A percentile compares a stretch with the other conserved stretches of the same genome.
Evolutionary conservation across 805 yeast species (phyloP).

Genomic region (Candida montana): DNA sequence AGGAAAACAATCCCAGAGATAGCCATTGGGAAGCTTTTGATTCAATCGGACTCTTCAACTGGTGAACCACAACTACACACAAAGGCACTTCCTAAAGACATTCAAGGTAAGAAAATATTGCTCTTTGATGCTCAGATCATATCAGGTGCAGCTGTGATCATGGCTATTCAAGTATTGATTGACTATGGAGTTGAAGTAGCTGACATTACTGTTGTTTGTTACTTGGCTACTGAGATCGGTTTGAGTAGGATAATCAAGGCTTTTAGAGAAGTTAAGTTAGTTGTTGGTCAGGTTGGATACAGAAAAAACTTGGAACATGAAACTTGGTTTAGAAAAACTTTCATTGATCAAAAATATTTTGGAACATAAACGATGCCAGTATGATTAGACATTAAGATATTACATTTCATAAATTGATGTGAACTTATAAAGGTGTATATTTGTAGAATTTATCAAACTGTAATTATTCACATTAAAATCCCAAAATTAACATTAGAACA

Average conservation of each 20-base stretch:
- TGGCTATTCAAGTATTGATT: constrained; percentile 84
- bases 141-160: constrained; percentile 89
- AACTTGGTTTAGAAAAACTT: constrained; percentile 61
- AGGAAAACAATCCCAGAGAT: constrained; percentile 74
- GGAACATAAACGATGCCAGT: constrained; percentile 59
- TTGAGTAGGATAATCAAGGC: constrained; percentile 67
- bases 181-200: constrained; percentile 68
- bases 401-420: no score
- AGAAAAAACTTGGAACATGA: constrained; percentile 42
- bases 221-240: constrained; percentile 76
- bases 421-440: no score
- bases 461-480: no score
- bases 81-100: constrained; percentile 56
- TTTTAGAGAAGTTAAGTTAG: constrained; percentile 55
- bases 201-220: constrained; percentile 64
- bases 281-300: constrained; percentile 60
- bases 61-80: constrained; percentile 94
- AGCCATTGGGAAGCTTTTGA: constrained; percentile 74
- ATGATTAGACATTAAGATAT: no score
- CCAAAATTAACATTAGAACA: constrained; percentile 55
- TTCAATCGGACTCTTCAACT: constrained; percentile 81
- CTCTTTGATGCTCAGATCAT: constrained; percentile 83
- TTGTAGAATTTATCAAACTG: no score
- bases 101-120: constrained; percentile 41
- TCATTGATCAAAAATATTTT: constrained; percentile 71